These are phyloP conservation scores for Vanilla planifolia DNA, from an alignment of 106 monocot species.

Conservation along the genomic window DNA sequence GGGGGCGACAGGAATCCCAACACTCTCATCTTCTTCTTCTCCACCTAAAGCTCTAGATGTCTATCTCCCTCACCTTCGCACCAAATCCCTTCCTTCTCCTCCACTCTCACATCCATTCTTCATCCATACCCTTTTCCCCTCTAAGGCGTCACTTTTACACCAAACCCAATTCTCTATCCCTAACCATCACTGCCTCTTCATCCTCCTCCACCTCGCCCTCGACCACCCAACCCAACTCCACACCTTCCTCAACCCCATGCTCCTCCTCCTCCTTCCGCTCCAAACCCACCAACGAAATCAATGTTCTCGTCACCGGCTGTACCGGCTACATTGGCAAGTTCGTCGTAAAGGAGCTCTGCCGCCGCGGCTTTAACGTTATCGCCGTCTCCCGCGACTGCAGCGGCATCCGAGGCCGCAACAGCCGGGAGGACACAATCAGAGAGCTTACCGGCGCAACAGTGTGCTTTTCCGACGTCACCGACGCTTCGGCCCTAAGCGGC, in stretches of 20 bases:
- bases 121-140: too few relatives aligned
- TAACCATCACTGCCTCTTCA: slow-evolving; percentile 3
- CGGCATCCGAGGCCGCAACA: slow-evolving; percentile 57
- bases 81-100: not conserved
- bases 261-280: slow-evolving; percentile 25
- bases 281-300: slow-evolving; percentile 33
- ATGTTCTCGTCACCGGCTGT: slow-evolving; percentile 65
- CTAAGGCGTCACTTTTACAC: not conserved
- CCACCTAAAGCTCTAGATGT: not conserved
- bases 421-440: slow-evolving; percentile 17
- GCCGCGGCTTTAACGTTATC: slow-evolving; percentile 71
- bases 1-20: too few relatives aligned
- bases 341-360: slow-evolving; percentile 77
- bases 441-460: slow-evolving; percentile 46
- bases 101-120: not conserved
- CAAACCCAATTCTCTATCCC: slow-evolving; percentile 7
- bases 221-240: not conserved
- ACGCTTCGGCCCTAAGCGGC: slow-evolving; percentile 30
- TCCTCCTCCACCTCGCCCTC: not conserved
- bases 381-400: slow-evolving; percentile 66
- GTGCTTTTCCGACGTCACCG: slow-evolving; percentile 93
- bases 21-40: not conserved
- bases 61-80: not conserved
- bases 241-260: not conserved
- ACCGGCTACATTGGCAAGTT: slow-evolving; percentile 90